phyloP scores from a whole-genome alignment of 257 asterid genomes.

The Craterostigma plantagineum region DNA sequence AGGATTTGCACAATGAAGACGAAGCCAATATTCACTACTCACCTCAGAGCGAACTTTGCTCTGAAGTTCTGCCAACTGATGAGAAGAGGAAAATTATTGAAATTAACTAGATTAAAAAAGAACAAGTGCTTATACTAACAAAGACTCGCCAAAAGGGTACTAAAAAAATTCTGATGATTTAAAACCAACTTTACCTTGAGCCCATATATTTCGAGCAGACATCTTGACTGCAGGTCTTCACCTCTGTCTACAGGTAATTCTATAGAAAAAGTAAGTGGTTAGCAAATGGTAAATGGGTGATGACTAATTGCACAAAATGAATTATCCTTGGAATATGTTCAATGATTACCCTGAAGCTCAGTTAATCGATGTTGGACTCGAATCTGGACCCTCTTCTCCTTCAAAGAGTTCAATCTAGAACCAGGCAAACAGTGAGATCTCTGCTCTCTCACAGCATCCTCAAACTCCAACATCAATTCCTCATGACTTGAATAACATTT shows the following conservation, averaged over 20 bases:
- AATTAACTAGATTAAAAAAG: neutral
- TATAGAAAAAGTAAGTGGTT: conserved; percentile 16
- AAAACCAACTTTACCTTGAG: conserved; percentile 46
- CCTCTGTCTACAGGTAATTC: conserved; percentile 89
- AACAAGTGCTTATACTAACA: neutral
- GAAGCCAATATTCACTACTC: conserved; percentile 91
- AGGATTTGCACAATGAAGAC: conserved; percentile 63
- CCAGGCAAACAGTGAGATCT: conserved; percentile 45
- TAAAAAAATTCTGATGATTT: too few relatives aligned
- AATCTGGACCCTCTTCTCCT: conserved; percentile 47
- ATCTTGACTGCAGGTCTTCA: conserved; percentile 90
- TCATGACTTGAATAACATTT: conserved; percentile 35
- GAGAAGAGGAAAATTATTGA: conserved; percentile 1
- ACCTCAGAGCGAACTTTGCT: conserved; percentile 75
- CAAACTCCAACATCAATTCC: conserved; percentile 80
- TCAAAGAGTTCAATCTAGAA: conserved; percentile 38
- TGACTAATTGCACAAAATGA: neutral
- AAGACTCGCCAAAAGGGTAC: neutral
- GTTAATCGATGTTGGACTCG: conserved; percentile 52
- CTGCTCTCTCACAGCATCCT: conserved; percentile 59
- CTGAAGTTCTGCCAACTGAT: conserved; percentile 76
- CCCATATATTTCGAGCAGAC: conserved; percentile 93
- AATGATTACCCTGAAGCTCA: conserved; percentile 71
- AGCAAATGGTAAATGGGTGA: too few relatives aligned
- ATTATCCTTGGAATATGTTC: conserved; percentile 2